phyloP scores from a whole-genome alignment of 2,329 filamentous ascomycete genomes.

The Hirsutella thompsonii region DNA sequence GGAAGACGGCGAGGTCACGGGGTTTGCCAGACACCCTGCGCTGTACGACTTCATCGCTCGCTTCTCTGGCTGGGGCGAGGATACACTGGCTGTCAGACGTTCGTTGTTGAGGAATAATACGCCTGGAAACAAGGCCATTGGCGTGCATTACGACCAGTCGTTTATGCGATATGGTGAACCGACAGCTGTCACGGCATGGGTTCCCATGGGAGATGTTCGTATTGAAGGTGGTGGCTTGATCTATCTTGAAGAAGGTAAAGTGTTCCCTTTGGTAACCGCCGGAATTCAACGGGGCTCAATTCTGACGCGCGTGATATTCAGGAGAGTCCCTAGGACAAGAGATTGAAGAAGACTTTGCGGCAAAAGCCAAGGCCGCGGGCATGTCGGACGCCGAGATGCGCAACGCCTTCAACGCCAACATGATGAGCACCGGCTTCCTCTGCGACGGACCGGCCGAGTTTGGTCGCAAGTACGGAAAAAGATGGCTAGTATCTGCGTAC shows the following conservation, averaged over 20 bases:
- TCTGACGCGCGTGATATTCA: not conserved
- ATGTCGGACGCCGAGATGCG: conserved; percentile 37
- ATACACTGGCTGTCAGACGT: conserved; percentile 26
- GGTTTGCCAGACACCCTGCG: conserved; percentile 38
- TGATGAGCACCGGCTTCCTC: conserved; percentile 42
- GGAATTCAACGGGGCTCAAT: not conserved
- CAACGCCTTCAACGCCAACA: conserved; percentile 43
- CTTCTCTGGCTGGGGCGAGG: conserved; percentile 39
- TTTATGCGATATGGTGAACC: conserved; percentile 42
- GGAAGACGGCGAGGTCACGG: conserved; percentile 12
- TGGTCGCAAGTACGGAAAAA: conserved; percentile 11
- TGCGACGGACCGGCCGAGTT: conserved; percentile 31
- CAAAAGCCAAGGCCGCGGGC: conserved; percentile 31
- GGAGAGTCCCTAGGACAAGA: conserved; percentile 26
- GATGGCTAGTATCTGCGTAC: conserved; percentile 23
- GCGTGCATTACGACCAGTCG: conserved; percentile 48
- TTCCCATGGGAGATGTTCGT: conserved; percentile 39
- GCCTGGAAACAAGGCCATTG: conserved; percentile 42
- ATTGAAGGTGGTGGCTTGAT: conserved; percentile 44
- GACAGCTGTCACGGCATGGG: conserved; percentile 42
- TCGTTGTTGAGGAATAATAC: conserved; percentile 44
- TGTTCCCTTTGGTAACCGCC: not conserved
- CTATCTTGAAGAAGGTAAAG: conserved; percentile 39
- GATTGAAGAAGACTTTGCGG: conserved; percentile 35
- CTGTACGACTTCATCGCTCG: conserved; percentile 34